Conservation (phyloP, 169 alveolate genomes). For the Plasmodium gallinaceum region DNA sequence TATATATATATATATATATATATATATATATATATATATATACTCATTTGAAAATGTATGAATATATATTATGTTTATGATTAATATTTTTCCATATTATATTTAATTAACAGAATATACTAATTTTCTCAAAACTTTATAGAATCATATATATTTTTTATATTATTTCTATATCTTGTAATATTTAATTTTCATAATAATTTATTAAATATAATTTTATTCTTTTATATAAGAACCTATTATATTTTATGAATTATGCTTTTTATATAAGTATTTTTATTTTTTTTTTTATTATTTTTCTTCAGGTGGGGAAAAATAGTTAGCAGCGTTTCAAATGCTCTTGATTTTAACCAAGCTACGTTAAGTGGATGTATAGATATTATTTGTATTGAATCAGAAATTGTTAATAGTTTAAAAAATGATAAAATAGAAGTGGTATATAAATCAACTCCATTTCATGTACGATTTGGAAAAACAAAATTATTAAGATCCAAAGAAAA, state of each 20-base stretch:
- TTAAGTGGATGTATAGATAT: constrained; percentile 95
- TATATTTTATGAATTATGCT: neutral
- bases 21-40: neutral
- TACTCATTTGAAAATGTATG: neutral
- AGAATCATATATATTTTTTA: too few species aligned
- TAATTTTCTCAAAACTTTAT: too few species aligned
- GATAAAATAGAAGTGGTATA: constrained; percentile 80
- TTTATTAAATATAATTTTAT: neutral
- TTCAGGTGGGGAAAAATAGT: constrained; percentile 93
- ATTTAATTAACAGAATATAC: too few species aligned
- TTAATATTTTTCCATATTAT: too few species aligned
- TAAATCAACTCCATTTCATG: constrained; percentile 96
- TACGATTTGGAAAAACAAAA: constrained; percentile 97
- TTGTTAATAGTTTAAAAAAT: constrained; percentile 14
- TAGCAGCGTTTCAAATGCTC: constrained; percentile 91
- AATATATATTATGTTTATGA: neutral
- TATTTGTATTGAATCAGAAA: constrained; percentile 89
- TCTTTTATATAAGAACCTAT: neutral
- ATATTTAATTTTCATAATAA: neutral
- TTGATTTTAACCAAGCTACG: constrained; percentile 94
- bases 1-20: neutral
- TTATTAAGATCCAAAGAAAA: constrained; percentile 94
- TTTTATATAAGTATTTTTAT: neutral
- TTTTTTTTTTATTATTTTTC: neutral
- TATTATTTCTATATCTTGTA: too few species aligned